Evolutionary conservation across 139 green algal genomes (phyloP).

Genomic region (Micractinium sp.): DNA sequence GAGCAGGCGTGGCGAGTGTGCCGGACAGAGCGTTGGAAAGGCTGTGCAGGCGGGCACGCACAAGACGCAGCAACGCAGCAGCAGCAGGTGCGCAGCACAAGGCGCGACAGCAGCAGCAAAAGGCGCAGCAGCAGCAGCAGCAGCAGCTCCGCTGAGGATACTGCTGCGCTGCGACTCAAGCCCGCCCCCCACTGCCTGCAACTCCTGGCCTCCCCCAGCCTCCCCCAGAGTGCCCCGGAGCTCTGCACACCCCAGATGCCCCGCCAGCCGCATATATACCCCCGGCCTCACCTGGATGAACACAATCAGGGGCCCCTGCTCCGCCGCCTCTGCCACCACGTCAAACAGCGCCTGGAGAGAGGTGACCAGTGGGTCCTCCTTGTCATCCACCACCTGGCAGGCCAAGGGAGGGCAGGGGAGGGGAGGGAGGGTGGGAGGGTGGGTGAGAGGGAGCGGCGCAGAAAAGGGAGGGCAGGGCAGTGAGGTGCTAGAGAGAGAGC

Average conservation of each 20-base stretch:
- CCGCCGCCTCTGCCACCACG: not conserved
- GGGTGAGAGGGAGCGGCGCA: not conserved
- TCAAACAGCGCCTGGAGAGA: conserved; percentile 44
- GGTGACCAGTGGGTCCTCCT: conserved; percentile 26
- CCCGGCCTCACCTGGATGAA: conserved; percentile 23
- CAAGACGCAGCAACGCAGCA: no score
- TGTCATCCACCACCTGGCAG: conserved; percentile 25
- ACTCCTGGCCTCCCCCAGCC: no score
- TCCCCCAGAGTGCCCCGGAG: no score
- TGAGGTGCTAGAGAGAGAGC: not conserved
- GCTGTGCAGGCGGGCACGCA: no score
- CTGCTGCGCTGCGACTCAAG: no score
- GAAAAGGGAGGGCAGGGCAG: not conserved
- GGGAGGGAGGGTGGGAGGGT: not conserved
- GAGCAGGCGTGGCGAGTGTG: not conserved
- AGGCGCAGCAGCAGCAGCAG: no score
- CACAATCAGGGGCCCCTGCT: conserved; percentile 33
- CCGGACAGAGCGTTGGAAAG: no score
- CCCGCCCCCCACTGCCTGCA: no score
- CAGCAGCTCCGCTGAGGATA: no score
- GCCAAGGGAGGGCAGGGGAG: not conserved
- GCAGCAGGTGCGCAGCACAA: no score
- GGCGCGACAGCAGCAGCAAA: no score
- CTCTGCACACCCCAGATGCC: no score
- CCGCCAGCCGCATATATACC: not conserved